A percentile compares a stretch with the other conserved stretches of the same genome.
Evolutionary conservation across 441 rosid genomes (phyloP).

Genomic region (Populus trichocarpa): DNA sequence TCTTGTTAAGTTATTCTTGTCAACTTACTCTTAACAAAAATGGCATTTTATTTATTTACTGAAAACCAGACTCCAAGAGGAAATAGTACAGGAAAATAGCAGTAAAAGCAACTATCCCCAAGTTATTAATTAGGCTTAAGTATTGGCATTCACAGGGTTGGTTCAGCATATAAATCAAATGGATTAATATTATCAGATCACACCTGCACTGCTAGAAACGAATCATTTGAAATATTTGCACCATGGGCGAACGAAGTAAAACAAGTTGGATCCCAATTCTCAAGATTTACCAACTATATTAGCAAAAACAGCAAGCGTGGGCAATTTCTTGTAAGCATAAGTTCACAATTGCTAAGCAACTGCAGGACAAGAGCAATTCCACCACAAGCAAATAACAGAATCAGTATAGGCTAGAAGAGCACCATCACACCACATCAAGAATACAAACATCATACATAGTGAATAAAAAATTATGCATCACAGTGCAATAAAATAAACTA

Average conservation of each 20-base stretch:
- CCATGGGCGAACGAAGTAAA: neutral
- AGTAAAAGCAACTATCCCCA: neutral
- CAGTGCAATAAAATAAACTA: slow-evolving; percentile 7
- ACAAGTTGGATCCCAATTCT: neutral
- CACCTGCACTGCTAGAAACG: neutral
- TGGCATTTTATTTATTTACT: neutral
- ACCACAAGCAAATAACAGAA: slow-evolving; percentile 1
- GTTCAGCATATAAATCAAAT: neutral
- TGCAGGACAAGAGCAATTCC: neutral
- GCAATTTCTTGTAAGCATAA: neutral
- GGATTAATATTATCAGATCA: neutral
- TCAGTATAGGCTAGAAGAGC: neutral
- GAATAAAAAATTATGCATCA: neutral
- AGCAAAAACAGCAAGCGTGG: neutral
- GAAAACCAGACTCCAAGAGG: neutral
- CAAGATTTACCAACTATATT: neutral
- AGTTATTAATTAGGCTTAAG: neutral
- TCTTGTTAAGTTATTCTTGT: neutral
- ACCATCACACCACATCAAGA: neutral
- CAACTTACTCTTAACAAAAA: neutral
- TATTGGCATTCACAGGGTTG: neutral
- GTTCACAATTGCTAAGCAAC: neutral
- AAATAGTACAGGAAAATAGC: neutral
- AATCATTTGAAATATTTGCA: neutral
- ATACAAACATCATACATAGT: slow-evolving; percentile 1